A percentile compares a stretch with the other conserved stretches of the same genome.
These are phyloP conservation scores for Pleurotus giganteus DNA, from an alignment of 768 basidiomycete species.

Conservation along the genomic window DNA sequence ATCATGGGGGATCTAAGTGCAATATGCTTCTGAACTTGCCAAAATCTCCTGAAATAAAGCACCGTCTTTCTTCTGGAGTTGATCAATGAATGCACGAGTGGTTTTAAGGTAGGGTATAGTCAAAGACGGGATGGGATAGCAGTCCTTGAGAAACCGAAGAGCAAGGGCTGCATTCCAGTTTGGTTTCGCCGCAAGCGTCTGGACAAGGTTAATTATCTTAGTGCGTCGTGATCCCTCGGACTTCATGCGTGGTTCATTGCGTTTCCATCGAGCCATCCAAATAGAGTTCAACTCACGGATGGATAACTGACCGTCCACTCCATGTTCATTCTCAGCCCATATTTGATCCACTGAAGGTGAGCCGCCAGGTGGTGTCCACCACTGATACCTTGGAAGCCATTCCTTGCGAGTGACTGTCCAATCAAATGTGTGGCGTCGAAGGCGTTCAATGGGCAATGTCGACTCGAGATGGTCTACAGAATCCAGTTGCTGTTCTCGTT, in stretches of 20 bases:
- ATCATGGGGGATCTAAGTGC: background rate
- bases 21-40: background rate
- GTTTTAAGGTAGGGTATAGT: conserved; percentile 11
- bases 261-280: conserved; percentile 20
- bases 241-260: conserved; percentile 18
- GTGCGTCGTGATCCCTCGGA: conserved; percentile 20
- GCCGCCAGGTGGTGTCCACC: conserved; percentile 4
- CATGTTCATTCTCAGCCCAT: conserved; percentile 25
- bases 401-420: conserved; percentile 22
- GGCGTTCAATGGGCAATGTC: conserved; percentile 1
- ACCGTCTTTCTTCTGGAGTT: conserved; percentile 14
- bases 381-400: conserved; percentile 25
- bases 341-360: conserved; percentile 18
- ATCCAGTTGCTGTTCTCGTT: conserved; percentile 7
- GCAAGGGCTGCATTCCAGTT: conserved; percentile 19
- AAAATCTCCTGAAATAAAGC: background rate
- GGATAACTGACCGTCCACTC: conserved; percentile 23
- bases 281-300: conserved; percentile 11
- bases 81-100: conserved; percentile 14
- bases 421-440: conserved; percentile 17
- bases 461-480: conserved; percentile 2
- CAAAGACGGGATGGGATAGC: conserved; percentile 16
- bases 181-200: conserved; percentile 16
- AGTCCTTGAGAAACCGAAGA: conserved; percentile 20
- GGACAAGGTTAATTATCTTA: conserved; percentile 22